Conservation (phyloP, 192 early-diverging fungal species). For the Backusella tuberculispora region DNA sequence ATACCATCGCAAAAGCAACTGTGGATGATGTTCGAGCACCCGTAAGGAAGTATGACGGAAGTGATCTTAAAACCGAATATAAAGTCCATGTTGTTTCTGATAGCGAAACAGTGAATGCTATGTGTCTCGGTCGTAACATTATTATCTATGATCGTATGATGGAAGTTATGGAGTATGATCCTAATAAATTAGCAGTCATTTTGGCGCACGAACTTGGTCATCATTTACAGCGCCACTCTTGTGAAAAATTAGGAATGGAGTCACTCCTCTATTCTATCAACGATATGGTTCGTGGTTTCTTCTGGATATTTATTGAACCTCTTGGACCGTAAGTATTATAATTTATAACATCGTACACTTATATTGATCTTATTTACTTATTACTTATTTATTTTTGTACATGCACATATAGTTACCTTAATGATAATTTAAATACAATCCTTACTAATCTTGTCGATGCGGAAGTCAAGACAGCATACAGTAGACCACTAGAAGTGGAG, state of each 20-base stretch:
- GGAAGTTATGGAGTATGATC: slow-evolving; percentile 43
- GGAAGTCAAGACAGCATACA: background rate
- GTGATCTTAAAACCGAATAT: background rate
- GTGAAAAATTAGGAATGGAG: slow-evolving; percentile 56
- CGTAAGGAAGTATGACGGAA: slow-evolving; percentile 30
- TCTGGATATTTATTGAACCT: slow-evolving; percentile 43
- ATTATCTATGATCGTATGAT: slow-evolving; percentile 41
- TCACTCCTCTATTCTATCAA: slow-evolving; percentile 51
- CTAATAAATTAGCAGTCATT: slow-evolving; percentile 53
- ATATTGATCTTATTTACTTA: background rate
- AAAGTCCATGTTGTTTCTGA: slow-evolving; percentile 39
- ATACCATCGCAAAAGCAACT: slow-evolving; percentile 33
- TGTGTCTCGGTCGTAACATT: slow-evolving; percentile 38
- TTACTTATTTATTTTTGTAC: background rate
- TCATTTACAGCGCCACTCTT: slow-evolving; percentile 55
- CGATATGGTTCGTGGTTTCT: slow-evolving; percentile 47
- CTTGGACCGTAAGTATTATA: slow-evolving; percentile 35
- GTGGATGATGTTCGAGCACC: slow-evolving; percentile 38
- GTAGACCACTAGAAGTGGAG: slow-evolving; percentile 1
- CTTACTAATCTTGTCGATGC: background rate
- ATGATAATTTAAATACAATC: slow-evolving; percentile 9
- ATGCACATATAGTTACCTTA: background rate
- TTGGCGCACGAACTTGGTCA: slow-evolving; percentile 60
- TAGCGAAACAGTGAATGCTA: slow-evolving; percentile 36
- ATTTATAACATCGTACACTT: background rate